These are phyloP conservation scores for Taxawa tesnikishii DNA, from an alignment of 2,329 filamentous ascomycete genomes.

Conservation along the genomic window DNA sequence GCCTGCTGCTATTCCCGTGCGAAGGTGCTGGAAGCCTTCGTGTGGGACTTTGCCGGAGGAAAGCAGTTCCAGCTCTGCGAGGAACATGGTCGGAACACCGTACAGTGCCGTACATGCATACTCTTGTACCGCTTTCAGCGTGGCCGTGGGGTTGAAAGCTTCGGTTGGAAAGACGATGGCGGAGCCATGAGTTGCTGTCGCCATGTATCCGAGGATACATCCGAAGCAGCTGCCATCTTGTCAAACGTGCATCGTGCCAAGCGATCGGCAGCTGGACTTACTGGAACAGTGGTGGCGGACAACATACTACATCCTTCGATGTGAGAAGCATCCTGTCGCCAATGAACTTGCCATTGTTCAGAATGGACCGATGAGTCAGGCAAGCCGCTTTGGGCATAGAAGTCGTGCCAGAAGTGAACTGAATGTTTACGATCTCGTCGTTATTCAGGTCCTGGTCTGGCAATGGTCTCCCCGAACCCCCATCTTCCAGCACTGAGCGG, in stretches of 20 bases:
- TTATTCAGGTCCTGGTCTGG: constrained; percentile 38
- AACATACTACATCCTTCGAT: constrained; percentile 55
- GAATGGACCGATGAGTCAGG: constrained; percentile 69
- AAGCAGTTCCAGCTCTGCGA: constrained; percentile 72
- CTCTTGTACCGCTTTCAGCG: constrained; percentile 52
- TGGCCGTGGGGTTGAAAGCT: constrained; percentile 69
- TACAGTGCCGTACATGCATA: constrained; percentile 60
- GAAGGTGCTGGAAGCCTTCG: constrained; percentile 51
- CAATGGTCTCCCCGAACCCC: constrained; percentile 32
- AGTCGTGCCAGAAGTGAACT: constrained; percentile 95
- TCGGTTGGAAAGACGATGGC: constrained; percentile 77
- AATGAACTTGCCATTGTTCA: constrained; percentile 85
- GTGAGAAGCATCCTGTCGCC: constrained; percentile 74
- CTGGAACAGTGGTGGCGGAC: constrained; percentile 46
- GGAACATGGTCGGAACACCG: constrained; percentile 90
- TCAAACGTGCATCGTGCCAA: too few species aligned
- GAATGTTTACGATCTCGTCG: constrained; percentile 77
- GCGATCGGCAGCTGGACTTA: constrained; percentile 11
- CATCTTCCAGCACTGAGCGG: constrained; percentile 27
- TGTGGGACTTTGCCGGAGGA: constrained; percentile 31
- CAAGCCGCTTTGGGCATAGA: constrained; percentile 78
- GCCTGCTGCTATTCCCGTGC: constrained; percentile 87
- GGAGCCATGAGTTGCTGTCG: constrained; percentile 72
- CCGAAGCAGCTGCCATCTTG: constrained; percentile 66
- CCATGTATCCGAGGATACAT: constrained; percentile 87